A percentile compares a stretch with the other conserved stretches of the same genome.
phyloP scores from a whole-genome alignment of 148 eudicot species.

The Spergularia bocconei region DNA sequence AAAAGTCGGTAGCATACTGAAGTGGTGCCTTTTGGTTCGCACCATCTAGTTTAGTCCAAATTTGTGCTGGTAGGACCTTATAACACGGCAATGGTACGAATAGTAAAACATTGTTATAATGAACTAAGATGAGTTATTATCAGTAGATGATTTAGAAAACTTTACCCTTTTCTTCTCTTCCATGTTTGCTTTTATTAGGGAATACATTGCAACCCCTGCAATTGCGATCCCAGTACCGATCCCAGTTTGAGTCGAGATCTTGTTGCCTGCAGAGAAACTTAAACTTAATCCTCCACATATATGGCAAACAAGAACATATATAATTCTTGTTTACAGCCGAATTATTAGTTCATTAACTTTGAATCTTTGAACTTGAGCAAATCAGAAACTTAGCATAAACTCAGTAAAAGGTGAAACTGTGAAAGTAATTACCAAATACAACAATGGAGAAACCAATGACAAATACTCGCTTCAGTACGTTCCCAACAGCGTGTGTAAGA shows the following conservation, averaged over 20 bases:
- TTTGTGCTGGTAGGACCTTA: not conserved
- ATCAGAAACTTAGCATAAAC: not conserved
- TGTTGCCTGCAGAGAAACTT: conserved; percentile 59
- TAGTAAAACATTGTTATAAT: not conserved
- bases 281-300: too few species aligned
- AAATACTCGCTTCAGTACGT: conserved; percentile 96
- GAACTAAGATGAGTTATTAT: not conserved
- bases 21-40: not conserved
- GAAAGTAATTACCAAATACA: conserved; percentile 58
- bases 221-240: conserved; percentile 90
- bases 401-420: conserved; percentile 10
- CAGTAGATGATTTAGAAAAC: not conserved
- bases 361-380: not conserved
- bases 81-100: too few species aligned
- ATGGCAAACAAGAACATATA: not conserved
- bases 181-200: conserved; percentile 84
- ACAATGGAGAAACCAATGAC: conserved; percentile 96
- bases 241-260: conserved; percentile 87
- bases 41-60: not conserved
- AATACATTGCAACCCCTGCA: conserved; percentile 92
- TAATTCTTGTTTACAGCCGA: not conserved
- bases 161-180: conserved; percentile 92
- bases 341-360: not conserved
- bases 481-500: conserved; percentile 94
- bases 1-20: not conserved